Evolutionary conservation across 768 basidiomycete genomes (phyloP), one percentile per base, ranked within the genome.

Genomic region (Chlorophyllum brunneum): DNA sequence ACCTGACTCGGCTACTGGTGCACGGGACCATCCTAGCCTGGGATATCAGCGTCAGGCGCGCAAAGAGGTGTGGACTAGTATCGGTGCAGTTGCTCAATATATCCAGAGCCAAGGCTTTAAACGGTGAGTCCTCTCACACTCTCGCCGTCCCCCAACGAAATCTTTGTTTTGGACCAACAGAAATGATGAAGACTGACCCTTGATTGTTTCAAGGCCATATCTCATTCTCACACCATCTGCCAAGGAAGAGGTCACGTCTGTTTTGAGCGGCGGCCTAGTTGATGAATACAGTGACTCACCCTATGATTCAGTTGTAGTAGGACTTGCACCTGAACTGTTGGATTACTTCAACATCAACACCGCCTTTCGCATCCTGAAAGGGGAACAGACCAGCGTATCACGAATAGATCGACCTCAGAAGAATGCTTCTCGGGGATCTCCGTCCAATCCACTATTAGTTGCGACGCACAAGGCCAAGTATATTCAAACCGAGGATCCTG

Each of bases 251-350:
- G 71, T 76, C 46, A 23, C 59, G 8, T 26, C 54, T n/a, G 48
- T 42, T 15, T 54, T 58, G 1, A 22, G 41, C 18, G 18, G 41
- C 13, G 26, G 9, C 15, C 18, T 13, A 16, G 42, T n/a, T 4
- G 56, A 55, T 7, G 16, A 42, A 1, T 36, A 54, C 5, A 27
- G 55, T 5, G 40, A 60, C 11, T 58, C 55, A 4, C 60, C 63
- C 2, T 76, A 76, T 58, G 83, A 88, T 56, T 71, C 78, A 0
- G 85, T 88, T 22, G 75, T 87, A n/a, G 65, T 88, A 13, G 84
- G 85, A 4, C 73, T 85, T 15, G 75, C 83, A 0, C 82, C 81
- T 1, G 52, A 64, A 1, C 55, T 68, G 2, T 71, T 86, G 54
- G 71, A 75, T 38, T 88, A 86, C 60, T 61, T 66, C 1, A 63